These are phyloP conservation scores for Apiotrichum montevideense DNA, from an alignment of 1,284 basidiomycete species.

Conservation along the genomic window DNA sequence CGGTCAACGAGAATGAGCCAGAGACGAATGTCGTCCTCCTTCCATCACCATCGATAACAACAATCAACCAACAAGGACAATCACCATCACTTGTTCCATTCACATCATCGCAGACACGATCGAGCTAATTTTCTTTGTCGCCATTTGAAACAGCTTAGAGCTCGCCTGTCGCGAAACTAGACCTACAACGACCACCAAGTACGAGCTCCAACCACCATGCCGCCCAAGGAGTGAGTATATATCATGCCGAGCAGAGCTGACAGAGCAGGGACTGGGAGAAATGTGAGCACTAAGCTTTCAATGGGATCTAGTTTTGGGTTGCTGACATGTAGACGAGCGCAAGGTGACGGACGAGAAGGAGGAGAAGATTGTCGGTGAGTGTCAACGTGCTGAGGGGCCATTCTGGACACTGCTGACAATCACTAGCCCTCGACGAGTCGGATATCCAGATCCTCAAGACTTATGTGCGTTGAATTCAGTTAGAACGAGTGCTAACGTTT, in stretches of 20 bases:
- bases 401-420: not conserved
- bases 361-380: constrained; percentile 83
- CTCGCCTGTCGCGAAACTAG: no score
- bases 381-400: not conserved
- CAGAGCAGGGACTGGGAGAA: constrained; percentile 85
- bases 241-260: not conserved
- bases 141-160: no score
- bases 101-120: no score
- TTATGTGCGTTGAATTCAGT: constrained; percentile 57
- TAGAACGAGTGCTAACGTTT: not conserved
- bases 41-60: no score
- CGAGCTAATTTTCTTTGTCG: no score
- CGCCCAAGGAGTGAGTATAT: constrained; percentile 62
- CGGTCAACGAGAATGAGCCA: no score
- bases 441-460: constrained; percentile 99
- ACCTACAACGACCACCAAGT: no score
- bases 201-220: no score
- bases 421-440: constrained; percentile 83
- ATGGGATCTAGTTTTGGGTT: no score
- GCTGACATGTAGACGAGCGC: constrained; percentile 58
- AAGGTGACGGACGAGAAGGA: constrained; percentile 73
- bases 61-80: no score
- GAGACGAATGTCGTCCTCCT: no score
- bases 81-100: no score
- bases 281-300: constrained; percentile 55